Conservation (phyloP, 495 filamentous ascomycete species). For the Penicillium alfredii region DNA sequence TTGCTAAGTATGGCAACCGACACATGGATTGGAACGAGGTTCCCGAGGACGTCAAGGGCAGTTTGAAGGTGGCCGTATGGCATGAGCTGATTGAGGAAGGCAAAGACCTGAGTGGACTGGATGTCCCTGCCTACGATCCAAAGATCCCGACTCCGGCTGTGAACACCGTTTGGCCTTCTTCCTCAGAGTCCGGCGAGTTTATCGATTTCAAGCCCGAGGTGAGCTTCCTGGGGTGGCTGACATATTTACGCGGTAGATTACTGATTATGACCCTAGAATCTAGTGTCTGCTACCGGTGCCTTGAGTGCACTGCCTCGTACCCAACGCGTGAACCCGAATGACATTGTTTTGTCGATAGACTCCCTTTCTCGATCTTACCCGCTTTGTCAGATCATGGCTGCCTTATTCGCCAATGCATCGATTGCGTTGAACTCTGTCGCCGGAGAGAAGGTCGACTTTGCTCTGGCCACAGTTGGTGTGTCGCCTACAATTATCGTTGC, state of each 20-base stretch:
- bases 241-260: slow-evolving; percentile 1
- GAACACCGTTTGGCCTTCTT: slow-evolving; percentile 54
- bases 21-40: slow-evolving; percentile 91
- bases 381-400: slow-evolving; percentile 71
- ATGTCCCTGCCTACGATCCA: slow-evolving; percentile 48
- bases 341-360: slow-evolving; percentile 86
- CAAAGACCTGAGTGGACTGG: slow-evolving; percentile 34
- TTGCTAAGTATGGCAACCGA: slow-evolving; percentile 82
- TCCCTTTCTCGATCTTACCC: slow-evolving; percentile 73
- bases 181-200: slow-evolving; percentile 54
- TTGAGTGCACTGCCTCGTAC: slow-evolving; percentile 66
- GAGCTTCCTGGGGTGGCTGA: slow-evolving; percentile 6
- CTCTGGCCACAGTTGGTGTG: slow-evolving; percentile 62
- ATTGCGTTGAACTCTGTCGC: slow-evolving; percentile 87
- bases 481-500: slow-evolving; percentile 80
- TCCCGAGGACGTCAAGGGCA: slow-evolving; percentile 63
- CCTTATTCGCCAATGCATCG: slow-evolving; percentile 76
- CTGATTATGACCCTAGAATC: slow-evolving; percentile 46
- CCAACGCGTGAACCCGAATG: slow-evolving; percentile 64
- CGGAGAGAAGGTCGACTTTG: slow-evolving; percentile 60
- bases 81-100: slow-evolving; percentile 72
- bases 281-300: slow-evolving; percentile 74
- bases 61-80: slow-evolving; percentile 76
- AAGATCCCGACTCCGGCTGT: slow-evolving; percentile 49
- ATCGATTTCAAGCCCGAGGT: slow-evolving; percentile 68